These are phyloP conservation scores for Teunomyces cretensis DNA, from an alignment of 805 yeast genomes.

Conservation along the genomic window DNA sequence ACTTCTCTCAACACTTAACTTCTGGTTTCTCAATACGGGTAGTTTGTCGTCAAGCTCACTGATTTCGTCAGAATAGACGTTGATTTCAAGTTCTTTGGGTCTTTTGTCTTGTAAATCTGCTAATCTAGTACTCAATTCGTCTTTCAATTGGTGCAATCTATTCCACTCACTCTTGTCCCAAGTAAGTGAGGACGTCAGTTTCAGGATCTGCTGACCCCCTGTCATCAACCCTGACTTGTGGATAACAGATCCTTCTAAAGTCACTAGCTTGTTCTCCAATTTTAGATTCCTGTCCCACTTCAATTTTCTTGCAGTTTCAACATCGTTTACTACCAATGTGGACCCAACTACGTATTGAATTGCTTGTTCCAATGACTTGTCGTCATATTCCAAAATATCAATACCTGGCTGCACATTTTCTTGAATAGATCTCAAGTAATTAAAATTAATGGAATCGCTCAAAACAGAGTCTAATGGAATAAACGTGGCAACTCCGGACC, in stretches of 20 bases:
- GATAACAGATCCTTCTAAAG: conserved; percentile 81
- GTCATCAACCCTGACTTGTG: conserved; percentile 90
- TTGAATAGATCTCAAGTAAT: conserved; percentile 53
- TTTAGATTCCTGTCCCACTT: conserved; percentile 55
- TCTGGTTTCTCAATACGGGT: conserved; percentile 44
- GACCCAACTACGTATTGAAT: conserved; percentile 78
- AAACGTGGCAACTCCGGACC: conserved; percentile 82
- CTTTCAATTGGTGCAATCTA: conserved; percentile 50
- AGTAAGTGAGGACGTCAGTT: conserved; percentile 37
- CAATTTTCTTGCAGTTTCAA: conserved; percentile 65
- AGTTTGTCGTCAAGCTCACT: conserved; percentile 41
- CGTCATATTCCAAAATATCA: conserved; percentile 71
- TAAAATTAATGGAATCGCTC: conserved; percentile 52
- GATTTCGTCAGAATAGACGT: conserved; percentile 56
- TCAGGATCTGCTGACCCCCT: conserved; percentile 68
- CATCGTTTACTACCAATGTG: conserved; percentile 71
- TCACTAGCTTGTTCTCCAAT: conserved; percentile 62
- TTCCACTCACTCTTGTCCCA: conserved; percentile 77
- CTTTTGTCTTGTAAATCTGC: conserved; percentile 45
- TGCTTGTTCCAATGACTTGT: conserved; percentile 68
- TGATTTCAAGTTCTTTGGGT: conserved; percentile 57
- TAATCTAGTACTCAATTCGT: conserved; percentile 51
- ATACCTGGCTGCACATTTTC: conserved; percentile 61
- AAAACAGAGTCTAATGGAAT: conserved; percentile 80
- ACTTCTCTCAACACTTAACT: conserved; percentile 43